Base-by-base conservation (phyloP, 768 basidiomycete species). In the Boletus rufocinnamomeus region DNA sequence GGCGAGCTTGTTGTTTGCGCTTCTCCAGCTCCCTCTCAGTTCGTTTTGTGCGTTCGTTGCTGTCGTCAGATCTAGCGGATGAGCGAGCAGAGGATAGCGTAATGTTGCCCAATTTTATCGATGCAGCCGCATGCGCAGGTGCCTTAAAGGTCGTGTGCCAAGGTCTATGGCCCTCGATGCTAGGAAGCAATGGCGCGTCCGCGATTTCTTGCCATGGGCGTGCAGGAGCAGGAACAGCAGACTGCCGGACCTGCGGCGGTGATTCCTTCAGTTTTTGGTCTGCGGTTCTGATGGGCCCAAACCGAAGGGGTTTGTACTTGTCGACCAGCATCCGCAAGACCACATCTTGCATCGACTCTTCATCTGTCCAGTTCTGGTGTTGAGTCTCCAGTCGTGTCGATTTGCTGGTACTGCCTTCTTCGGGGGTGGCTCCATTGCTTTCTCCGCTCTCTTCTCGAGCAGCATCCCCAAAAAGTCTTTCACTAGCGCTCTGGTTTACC, bases 301-400 rank as follows among this genome's bases (percentile, higher is more conserved):
- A 80, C n/a, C 89, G 80, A 35, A 93, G 72, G 2, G 92, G 91
- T 72, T 89, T 93, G 76, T 93, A 87, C 69, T 91, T 89, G 76
- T 94, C 92, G 35, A 93, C 80, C 6, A 94, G 80, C 90, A 95
- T 94, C 23, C 91, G 82, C 19, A 92, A 76, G 1, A 94, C 86
- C 0, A 85, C 81, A 73, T 90, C 86, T 53, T 84, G 76, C 2
- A 83, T 77, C 8, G 80, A 77, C 71, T 93, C 92, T 13, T 93
- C 89, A 0, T 90, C 90, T 2, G 82, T 82, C 92, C 90, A 93
- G 67, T 91, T 87, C 56, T 82, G 77, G 35, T 87, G 75, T 63
- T 82, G 77, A 49, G 73, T 75, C 62, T 81, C 77, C 50, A 77
- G 63, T 32, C 60, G 72, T 52, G 61, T 64, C 53, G 72, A 63